phyloP scores from a whole-genome alignment of 148 eudicot species.

The Simmondsia chinensis region DNA sequence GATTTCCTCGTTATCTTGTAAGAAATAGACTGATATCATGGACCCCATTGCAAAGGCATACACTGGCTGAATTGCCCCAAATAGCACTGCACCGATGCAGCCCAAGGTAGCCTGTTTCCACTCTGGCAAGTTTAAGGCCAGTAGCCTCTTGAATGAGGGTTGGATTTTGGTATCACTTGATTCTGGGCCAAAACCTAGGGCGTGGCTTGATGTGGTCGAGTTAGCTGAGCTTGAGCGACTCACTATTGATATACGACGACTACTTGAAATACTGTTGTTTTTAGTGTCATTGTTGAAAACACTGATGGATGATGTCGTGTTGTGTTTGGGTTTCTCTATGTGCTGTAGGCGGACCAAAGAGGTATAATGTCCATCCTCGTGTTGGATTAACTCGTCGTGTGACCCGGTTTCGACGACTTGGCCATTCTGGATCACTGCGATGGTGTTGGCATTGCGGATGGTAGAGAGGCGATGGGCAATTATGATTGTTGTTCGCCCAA shows the following conservation, averaged over 20 bases:
- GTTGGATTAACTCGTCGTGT: slow-evolving; percentile 42
- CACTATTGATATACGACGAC: slow-evolving; percentile 29
- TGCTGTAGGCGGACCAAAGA: slow-evolving; percentile 48
- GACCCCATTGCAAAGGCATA: slow-evolving; percentile 74
- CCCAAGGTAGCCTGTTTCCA: slow-evolving; percentile 69
- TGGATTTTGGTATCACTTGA: neutral
- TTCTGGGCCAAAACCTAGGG: neutral
- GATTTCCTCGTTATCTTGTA: slow-evolving; percentile 37
- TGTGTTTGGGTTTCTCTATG: slow-evolving; percentile 12
- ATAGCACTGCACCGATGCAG: slow-evolving; percentile 41
- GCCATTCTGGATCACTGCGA: slow-evolving; percentile 51
- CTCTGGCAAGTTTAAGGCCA: slow-evolving; percentile 66
- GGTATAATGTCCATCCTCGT: slow-evolving; percentile 28
- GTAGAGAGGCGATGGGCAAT: slow-evolving; percentile 84
- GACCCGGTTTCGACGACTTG: slow-evolving; percentile 43
- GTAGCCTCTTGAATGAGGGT: slow-evolving; percentile 58
- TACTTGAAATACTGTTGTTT: slow-evolving; percentile 24
- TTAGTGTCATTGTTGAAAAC: slow-evolving; percentile 18
- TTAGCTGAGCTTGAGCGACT: slow-evolving; percentile 49
- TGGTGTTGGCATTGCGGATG: slow-evolving; percentile 55
- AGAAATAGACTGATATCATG: slow-evolving; percentile 61
- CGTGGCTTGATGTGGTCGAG: slow-evolving; percentile 14
- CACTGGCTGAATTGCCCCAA: slow-evolving; percentile 68
- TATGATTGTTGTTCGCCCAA: slow-evolving; percentile 59
- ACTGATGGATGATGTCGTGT: slow-evolving; percentile 10